Conservation (phyloP, 352 stramenopile genomes). For the Bremia lactucae region DNA sequence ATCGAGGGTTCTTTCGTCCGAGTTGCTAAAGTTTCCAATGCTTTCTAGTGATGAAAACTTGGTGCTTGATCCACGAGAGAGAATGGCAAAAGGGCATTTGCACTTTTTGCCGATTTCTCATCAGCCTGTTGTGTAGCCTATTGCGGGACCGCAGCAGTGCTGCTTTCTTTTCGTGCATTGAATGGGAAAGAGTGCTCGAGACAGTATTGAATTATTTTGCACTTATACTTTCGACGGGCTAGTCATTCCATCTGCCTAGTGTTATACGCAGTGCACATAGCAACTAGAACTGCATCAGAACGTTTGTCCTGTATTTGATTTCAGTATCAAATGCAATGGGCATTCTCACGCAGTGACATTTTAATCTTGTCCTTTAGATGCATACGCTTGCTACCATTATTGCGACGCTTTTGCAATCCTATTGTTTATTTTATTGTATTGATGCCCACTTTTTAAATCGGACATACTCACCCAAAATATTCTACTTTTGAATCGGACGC, state of each 20-base stretch:
- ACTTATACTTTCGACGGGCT: constrained; percentile 66
- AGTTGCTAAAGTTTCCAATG: constrained; percentile 9
- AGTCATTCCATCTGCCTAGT: constrained; percentile 33
- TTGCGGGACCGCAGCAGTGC: constrained; percentile 27
- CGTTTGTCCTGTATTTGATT: too few relatives aligned
- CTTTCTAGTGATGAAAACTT: constrained; percentile 4
- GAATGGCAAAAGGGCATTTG: constrained; percentile 10
- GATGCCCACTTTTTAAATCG: too few relatives aligned
- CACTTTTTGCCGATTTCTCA: constrained; percentile 19
- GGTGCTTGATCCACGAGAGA: constrained; percentile 23
- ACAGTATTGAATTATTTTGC: constrained; percentile 21
- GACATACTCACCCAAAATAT: too few relatives aligned
- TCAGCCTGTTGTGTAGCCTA: constrained; percentile 28
- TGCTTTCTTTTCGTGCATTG: constrained; percentile 34
- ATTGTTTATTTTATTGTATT: too few relatives aligned
- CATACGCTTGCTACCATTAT: too few relatives aligned
- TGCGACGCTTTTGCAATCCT: too few relatives aligned
- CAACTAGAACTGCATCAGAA: constrained; percentile 32
- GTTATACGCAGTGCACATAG: constrained; percentile 82
- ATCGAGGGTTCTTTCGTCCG: constrained; percentile 24
- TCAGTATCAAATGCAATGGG: too few relatives aligned
- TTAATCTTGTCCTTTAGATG: too few relatives aligned
- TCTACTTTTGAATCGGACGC: too few relatives aligned
- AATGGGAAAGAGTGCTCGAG: constrained; percentile 25
- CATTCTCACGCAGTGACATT: too few relatives aligned